Base-by-base conservation (phyloP, 2,329 filamentous ascomycete species). In the Arthrocladium fulminans region DNA sequence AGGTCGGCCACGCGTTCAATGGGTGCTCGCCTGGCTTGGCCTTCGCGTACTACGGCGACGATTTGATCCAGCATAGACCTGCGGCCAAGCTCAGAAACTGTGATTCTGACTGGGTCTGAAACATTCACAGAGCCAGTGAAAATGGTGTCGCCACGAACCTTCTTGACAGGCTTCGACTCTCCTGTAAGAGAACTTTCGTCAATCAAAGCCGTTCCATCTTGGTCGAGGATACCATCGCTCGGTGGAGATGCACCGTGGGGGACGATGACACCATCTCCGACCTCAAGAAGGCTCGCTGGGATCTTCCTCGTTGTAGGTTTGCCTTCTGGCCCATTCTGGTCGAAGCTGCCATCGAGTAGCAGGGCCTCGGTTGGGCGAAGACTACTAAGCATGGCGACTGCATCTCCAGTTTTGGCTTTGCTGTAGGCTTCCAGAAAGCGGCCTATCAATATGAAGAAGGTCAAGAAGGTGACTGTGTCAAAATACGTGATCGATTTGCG, bases 381-480 rank as follows among this genome's bases (percentile, higher is more conserved):
- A 53, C 84, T 87, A 1, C 83, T 83, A 3, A 96, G 71, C 52
- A 84, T 81, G 29, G 85, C 80, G 2, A 96, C 84, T 1, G 89
- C 89, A 63, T 94, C 85, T 1, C 88, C 88, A 0, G 89, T 87
- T 60, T 84, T 90, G 0, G 88, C 84, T 66, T 95, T 95, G 73
- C 86, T 94, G 69, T 92, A 94, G 1, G 86, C 82, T 68, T 96
- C 89, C 30, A 70, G 53, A 39, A 62, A 69, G 25, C 66, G 65
- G 12, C 79, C 78, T 34, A 76, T 72, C 1, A 96, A 78, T 19
- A 96, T 76, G 63, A 96, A 96, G 54, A 96, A 75, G 0, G 89
- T 95, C 49, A 96, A 65, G 54, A 96, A 95, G 2, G 95, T 86
- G 1, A 95, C 89, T 0, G 88, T 88, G 64, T 96, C 89, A 62